Evolutionary conservation across 768 basidiomycete genomes (phyloP).

Genomic region (Rhizopogon roseolus): DNA sequence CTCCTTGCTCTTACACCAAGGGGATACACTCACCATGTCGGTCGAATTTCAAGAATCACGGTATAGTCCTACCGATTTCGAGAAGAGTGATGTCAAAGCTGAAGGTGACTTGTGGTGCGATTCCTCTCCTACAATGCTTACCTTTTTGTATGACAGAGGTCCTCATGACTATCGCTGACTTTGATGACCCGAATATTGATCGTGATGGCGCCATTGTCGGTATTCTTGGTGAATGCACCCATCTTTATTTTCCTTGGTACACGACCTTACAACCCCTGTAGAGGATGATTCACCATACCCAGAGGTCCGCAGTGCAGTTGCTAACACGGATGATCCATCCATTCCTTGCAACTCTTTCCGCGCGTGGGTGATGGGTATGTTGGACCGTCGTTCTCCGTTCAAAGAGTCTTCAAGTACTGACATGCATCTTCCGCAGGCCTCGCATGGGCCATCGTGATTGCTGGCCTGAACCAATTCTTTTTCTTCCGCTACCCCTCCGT

Average conservation of each 20-base stretch:
- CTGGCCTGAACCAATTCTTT: conserved; percentile 79
- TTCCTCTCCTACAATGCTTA: not conserved
- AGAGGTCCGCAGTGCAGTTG: conserved; percentile 74
- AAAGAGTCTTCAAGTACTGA: not conserved
- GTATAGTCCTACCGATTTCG: conserved; percentile 5
- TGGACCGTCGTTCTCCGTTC: conserved; percentile 4
- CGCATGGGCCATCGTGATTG: conserved; percentile 52
- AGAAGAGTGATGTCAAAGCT: conserved; percentile 10
- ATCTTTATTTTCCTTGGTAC: not conserved
- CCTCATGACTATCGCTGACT: conserved; percentile 11
- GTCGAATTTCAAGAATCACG: not conserved
- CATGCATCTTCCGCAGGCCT: conserved; percentile 19
- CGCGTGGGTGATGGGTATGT: conserved; percentile 51
- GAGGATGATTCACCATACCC: conserved; percentile 83
- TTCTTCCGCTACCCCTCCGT: conserved; percentile 61
- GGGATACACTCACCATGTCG: conserved; percentile 10
- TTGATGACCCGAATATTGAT: conserved; percentile 36
- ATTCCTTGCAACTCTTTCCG: conserved; percentile 60
- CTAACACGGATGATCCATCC: conserved; percentile 63
- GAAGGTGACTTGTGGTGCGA: conserved; percentile 1
- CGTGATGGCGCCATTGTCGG: conserved; percentile 10
- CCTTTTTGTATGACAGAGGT: conserved; percentile 1
- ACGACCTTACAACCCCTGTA: conserved; percentile 16
- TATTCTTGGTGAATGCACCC: conserved; percentile 10
- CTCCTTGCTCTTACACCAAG: not conserved